Evolutionary conservation across 2,329 filamentous ascomycete species (phyloP).

Genomic region (Fusarium sacchari): DNA sequence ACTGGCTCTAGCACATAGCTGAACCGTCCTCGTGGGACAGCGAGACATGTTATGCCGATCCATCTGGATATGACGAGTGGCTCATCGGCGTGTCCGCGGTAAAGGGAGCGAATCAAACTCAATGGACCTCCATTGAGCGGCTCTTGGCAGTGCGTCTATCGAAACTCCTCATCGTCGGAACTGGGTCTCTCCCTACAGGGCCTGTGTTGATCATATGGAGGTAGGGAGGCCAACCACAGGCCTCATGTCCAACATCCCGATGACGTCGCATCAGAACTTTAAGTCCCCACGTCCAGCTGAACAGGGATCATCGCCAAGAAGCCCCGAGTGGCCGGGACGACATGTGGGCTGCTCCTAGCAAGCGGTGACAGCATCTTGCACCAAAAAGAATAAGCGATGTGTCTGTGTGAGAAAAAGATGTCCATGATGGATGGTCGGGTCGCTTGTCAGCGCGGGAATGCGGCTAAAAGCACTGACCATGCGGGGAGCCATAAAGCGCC

Average conservation of each 20-base stretch:
- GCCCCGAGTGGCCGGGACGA: constrained; percentile 11
- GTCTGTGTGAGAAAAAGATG: neutral
- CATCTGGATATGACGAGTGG: constrained; percentile 3
- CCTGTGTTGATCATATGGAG: constrained; percentile 2
- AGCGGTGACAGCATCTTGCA: constrained; percentile 9
- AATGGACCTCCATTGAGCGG: neutral
- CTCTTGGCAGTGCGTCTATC: constrained; percentile 18
- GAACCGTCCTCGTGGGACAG: constrained; percentile 13
- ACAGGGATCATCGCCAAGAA: constrained; percentile 32
- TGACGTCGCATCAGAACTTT: constrained; percentile 30
- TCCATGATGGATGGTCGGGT: constrained; percentile 8
- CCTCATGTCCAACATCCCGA: neutral
- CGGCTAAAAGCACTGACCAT: constrained; percentile 32
- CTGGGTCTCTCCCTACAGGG: constrained; percentile 8
- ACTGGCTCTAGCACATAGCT: constrained; percentile 13
- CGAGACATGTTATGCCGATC: constrained; percentile 25
- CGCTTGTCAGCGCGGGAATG: constrained; percentile 35
- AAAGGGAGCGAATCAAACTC: constrained; percentile 17
- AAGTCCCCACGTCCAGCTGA: constrained; percentile 36
- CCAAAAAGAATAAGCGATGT: constrained; percentile 5
- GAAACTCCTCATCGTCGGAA: neutral
- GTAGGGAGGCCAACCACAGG: constrained; percentile 25
- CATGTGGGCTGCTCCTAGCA: neutral
- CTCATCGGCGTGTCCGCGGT: constrained; percentile 30
- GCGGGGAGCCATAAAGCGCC: constrained; percentile 17